Percentiles rank a stretch among this genome's conserved stretches.
phyloP scores from a whole-genome alignment of 495 filamentous ascomycete genomes.

The Articulospora tetracladia region DNA sequence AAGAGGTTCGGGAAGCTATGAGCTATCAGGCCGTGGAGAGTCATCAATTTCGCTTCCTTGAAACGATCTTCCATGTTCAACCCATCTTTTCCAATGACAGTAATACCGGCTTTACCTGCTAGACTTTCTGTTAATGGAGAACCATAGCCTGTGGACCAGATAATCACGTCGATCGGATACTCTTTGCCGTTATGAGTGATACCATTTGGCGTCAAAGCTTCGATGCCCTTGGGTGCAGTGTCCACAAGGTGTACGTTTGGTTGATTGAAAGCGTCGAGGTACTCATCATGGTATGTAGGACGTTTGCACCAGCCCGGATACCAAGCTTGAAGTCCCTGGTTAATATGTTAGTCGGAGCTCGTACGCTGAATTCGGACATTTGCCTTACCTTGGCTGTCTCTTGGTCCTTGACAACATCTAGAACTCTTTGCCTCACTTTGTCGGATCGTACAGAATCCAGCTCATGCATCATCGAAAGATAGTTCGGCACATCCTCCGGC shows the following conservation, averaged over 20 bases:
- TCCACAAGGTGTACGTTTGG: constrained; percentile 32
- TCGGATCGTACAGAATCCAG: constrained; percentile 12
- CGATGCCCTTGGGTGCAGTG: constrained; percentile 29
- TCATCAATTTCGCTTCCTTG: constrained; percentile 16
- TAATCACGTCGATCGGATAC: constrained; percentile 31
- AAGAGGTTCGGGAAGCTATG: constrained; percentile 35
- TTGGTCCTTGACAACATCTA: constrained; percentile 29
- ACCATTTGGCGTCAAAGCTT: constrained; percentile 24
- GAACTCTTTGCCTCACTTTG: constrained; percentile 25
- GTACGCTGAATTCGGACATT: background rate
- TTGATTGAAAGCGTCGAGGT: constrained; percentile 15
- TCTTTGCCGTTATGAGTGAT: constrained; percentile 24
- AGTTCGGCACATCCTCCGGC: background rate
- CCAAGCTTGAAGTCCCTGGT: constrained; percentile 21
- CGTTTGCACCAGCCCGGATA: constrained; percentile 35
- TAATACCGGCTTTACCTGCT: constrained; percentile 12
- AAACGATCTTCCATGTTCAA: constrained; percentile 8
- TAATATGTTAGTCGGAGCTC: background rate
- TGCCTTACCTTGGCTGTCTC: constrained; percentile 3
- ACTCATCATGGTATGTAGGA: constrained; percentile 28
- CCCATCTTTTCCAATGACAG: constrained; percentile 25
- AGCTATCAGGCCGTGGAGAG: constrained; percentile 39
- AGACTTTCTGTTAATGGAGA: constrained; percentile 11
- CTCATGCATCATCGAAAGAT: background rate
- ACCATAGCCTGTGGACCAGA: constrained; percentile 31